Percentiles rank a stretch among this genome's conserved stretches.
These are phyloP conservation scores for Maudiozyma pseudohumilis DNA, from an alignment of 805 yeast species.

Conservation along the genomic window DNA sequence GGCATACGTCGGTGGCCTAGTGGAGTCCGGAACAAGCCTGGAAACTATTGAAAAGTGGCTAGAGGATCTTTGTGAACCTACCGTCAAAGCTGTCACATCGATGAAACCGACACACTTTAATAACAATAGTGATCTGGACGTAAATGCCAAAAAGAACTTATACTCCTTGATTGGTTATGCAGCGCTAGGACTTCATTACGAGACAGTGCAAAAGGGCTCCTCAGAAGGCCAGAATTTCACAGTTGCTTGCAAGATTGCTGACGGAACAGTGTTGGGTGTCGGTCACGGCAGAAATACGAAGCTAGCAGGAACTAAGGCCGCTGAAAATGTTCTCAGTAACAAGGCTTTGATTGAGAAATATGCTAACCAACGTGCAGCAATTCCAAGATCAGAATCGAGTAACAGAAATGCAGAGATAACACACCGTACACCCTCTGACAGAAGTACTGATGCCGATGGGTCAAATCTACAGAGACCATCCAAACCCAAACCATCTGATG, in stretches of 20 bases:
- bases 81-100: slow-evolving; percentile 22
- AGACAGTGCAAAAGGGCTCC: slow-evolving; percentile 32
- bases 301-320: slow-evolving; percentile 79
- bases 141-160: slow-evolving; percentile 66
- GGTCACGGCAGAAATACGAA: slow-evolving; percentile 64
- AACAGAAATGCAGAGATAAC: slow-evolving; percentile 8
- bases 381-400: slow-evolving; percentile 35
- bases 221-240: slow-evolving; percentile 34
- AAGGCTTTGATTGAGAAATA: slow-evolving; percentile 53
- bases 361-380: slow-evolving; percentile 44
- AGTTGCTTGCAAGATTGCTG: slow-evolving; percentile 58
- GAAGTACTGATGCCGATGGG: background rate
- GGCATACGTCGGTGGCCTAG: slow-evolving; percentile 84
- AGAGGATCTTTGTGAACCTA: slow-evolving; percentile 39
- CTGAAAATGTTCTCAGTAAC: slow-evolving; percentile 64
- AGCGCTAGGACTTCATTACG: slow-evolving; percentile 50
- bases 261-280: slow-evolving; percentile 52
- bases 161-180: slow-evolving; percentile 77
- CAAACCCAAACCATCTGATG: background rate
- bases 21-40: slow-evolving; percentile 42
- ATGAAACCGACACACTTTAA: slow-evolving; percentile 20
- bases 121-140: slow-evolving; percentile 34
- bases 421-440: background rate
- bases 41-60: slow-evolving; percentile 50
- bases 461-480: background rate